phyloP scores from a whole-genome alignment of 164 flowering plant species.

The Chimonanthus praecox region DNA sequence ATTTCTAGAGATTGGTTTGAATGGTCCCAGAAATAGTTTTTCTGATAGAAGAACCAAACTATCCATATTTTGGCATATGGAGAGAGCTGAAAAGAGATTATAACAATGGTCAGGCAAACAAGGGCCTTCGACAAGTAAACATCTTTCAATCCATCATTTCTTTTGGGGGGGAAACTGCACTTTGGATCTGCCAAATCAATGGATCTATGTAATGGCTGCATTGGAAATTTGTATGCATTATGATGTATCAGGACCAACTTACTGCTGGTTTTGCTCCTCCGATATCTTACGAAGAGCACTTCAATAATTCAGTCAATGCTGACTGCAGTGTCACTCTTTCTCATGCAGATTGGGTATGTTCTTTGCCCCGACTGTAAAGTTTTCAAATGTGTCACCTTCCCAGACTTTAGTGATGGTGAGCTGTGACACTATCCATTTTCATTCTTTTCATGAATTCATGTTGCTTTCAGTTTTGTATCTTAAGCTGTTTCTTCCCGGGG shows the following conservation, averaged over 20 bases:
- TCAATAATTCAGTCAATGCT: background rate
- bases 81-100: background rate
- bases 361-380: conserved; percentile 78
- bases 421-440: conserved; percentile 13
- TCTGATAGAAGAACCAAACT: background rate
- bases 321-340: background rate
- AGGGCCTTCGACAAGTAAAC: background rate
- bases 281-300: background rate
- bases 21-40: background rate
- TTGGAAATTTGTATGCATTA: background rate
- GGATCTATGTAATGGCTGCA: background rate
- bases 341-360: conserved; percentile 59
- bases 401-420: conserved; percentile 42
- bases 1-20: background rate
- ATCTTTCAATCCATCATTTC: background rate
- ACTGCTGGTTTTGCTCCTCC: background rate
- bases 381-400: conserved; percentile 72
- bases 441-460: background rate
- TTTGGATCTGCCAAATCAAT: background rate
- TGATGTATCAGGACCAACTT: background rate
- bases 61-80: background rate
- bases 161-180: background rate
- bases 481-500: background rate
- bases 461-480: background rate
- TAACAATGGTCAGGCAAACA: background rate